Evolutionary conservation across 1,139 yeast genomes (phyloP).

Genomic region (Candida albicans): DNA sequence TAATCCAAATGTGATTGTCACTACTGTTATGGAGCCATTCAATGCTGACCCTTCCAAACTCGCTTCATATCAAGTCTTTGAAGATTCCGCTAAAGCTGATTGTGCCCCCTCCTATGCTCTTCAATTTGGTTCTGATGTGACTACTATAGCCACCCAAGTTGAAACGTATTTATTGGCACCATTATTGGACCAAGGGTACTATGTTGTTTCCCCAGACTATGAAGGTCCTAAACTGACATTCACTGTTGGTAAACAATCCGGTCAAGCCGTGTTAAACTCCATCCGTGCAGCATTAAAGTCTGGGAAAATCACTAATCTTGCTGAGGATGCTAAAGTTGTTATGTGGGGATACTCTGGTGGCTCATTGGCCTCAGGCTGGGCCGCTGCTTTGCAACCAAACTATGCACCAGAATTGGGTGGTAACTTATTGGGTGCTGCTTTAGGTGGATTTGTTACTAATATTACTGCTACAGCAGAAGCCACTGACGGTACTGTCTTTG

Average conservation of each 20-base stretch:
- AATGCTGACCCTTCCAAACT: slow-evolving; percentile 24
- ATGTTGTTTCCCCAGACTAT: slow-evolving; percentile 35
- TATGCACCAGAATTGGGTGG: slow-evolving; percentile 32
- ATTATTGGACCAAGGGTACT: slow-evolving; percentile 32
- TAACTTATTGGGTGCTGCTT: slow-evolving; percentile 27
- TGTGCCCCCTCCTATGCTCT: slow-evolving; percentile 14
- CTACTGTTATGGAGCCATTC: slow-evolving; percentile 33
- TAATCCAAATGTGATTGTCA: slow-evolving; percentile 30
- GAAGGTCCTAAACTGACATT: slow-evolving; percentile 32
- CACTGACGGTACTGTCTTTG: slow-evolving; percentile 24
- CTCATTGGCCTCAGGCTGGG: slow-evolving; percentile 38
- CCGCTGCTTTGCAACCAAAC: slow-evolving; percentile 30
- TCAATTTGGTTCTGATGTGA: slow-evolving; percentile 11
- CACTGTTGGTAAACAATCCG: slow-evolving; percentile 33
- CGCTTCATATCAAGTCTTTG: slow-evolving; percentile 19
- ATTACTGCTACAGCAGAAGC: slow-evolving; percentile 21
- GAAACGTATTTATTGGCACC: slow-evolving; percentile 29
- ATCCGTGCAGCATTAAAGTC: slow-evolving; percentile 30
- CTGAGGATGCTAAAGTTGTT: slow-evolving; percentile 25
- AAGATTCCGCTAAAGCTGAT: slow-evolving; percentile 14
- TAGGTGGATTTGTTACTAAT: slow-evolving; percentile 34
- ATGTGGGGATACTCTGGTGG: slow-evolving; percentile 47
- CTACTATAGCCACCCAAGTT: slow-evolving; percentile 9
- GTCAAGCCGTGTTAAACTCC: slow-evolving; percentile 32
- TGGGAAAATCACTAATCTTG: slow-evolving; percentile 28